Base-by-base conservation (phyloP, 2,329 filamentous ascomycete genomes). In the Teratosphaeria pseudoeucalypti region DNA sequence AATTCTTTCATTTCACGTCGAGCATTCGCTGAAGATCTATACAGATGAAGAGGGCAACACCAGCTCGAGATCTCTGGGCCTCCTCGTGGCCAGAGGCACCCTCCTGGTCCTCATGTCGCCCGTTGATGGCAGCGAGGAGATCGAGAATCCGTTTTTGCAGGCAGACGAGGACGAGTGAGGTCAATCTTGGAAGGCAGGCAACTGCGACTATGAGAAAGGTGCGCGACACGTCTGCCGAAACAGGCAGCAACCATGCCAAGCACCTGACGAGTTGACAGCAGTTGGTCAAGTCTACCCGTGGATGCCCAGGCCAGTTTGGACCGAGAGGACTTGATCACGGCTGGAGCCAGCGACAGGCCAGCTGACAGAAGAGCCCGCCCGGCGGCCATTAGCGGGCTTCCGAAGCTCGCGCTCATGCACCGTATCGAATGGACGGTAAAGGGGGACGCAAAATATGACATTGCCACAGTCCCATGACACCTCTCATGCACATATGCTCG, bases 31-130 rank as follows among this genome's bases (percentile, higher is more conserved):
- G 49, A 65, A 34, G 14, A 5, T 67, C 49, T 6, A 34, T 23
- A 43, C 67, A 96, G 94, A 99, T 72, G 92, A 96, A 61, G 88
- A 96, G 74, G 92, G 92, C 66, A 96, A 95, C 76, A 87, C 91
- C 66, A 86, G 85, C 61, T 87, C 87, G 32, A 84, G 92, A 65
- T 83, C 87, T 19, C 85, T 96, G 23, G 92, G 92, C 57, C 82
- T 96, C 55, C 86, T 96, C 23, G 94, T 96, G 57, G 92, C 90
- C 49, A 85, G 94, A 65, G 94, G 94, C 62, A 97, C 94, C 7
- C 80, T 99, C 54, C 85, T 99, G 58, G 92, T 96, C 47, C 83
- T 96, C 63, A 90, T 99, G 72, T 94, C 90, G 63, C 94, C 94
- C 3, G 82, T 94, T 57, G 92, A 97, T 71, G 94, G 94, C 59